Evolutionary conservation across 805 yeast species (phyloP).

Genomic region (Suhomyces tanzawaensis): DNA sequence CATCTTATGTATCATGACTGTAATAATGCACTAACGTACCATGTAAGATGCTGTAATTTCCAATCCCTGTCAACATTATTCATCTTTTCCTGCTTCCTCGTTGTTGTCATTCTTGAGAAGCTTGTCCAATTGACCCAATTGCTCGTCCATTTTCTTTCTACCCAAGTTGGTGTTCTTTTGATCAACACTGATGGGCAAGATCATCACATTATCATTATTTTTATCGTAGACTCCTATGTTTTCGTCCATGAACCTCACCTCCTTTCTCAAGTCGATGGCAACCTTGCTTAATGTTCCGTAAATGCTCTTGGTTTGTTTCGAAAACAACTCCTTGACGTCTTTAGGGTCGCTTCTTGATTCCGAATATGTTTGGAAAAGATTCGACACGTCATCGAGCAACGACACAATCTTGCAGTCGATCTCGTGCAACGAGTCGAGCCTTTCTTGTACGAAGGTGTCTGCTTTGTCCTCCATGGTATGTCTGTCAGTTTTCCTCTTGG

Average conservation of each 20-base stretch:
- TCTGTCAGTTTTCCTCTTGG: too few species aligned
- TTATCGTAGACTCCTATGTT: constrained; percentile 48
- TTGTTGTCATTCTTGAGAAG: constrained; percentile 12
- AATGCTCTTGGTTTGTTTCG: constrained; percentile 44
- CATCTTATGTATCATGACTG: too few species aligned
- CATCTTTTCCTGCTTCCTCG: constrained; percentile 4
- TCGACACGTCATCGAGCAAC: constrained; percentile 48
- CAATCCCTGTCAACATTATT: constrained; percentile 2
- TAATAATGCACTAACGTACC: too few species aligned
- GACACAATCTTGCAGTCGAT: constrained; percentile 54
- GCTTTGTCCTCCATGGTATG: constrained; percentile 15
- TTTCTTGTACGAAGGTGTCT: constrained; percentile 42
- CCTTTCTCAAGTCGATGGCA: constrained; percentile 60
- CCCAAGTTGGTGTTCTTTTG: constrained; percentile 72
- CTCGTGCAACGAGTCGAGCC: constrained; percentile 51
- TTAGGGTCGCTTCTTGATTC: constrained; percentile 17
- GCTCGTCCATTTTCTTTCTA: constrained; percentile 50
- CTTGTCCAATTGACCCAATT: constrained; percentile 27
- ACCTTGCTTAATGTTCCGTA: constrained; percentile 56
- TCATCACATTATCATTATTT: constrained; percentile 45
- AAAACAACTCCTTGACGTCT: constrained; percentile 38
- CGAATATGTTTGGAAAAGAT: constrained; percentile 44
- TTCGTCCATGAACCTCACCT: constrained; percentile 62
- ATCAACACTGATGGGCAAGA: constrained; percentile 66
- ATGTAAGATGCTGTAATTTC: too few species aligned